phyloP scores from a whole-genome alignment of 352 stramenopile species.

The Globisporangium mamillatum region DNA sequence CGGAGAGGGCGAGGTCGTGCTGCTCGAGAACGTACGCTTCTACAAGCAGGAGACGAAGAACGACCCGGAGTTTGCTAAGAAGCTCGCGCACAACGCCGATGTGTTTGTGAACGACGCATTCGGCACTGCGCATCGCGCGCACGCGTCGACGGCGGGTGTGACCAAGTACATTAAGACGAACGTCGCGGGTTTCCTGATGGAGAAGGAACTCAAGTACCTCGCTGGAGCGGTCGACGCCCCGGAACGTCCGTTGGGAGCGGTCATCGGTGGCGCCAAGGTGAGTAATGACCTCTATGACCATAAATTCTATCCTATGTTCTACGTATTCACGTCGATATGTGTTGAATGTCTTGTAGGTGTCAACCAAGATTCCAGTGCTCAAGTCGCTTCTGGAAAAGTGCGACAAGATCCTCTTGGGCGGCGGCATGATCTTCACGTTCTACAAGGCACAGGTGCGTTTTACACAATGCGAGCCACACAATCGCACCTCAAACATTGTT shows the following conservation, averaged over 20 bases:
- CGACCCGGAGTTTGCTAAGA: constrained; percentile 92
- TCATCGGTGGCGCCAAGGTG: constrained; percentile 97
- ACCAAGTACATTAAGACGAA: constrained; percentile 93
- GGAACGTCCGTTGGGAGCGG: constrained; percentile 91
- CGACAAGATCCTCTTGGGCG: constrained; percentile 95
- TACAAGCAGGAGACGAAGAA: constrained; percentile 98
- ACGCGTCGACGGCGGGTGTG: constrained; percentile 97
- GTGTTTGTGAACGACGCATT: constrained; percentile 99
- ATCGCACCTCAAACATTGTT: background rate
- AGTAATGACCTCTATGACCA: background rate
- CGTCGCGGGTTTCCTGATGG: constrained; percentile 95
- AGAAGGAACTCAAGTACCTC: constrained; percentile 98
- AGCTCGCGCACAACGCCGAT: constrained; percentile 92
- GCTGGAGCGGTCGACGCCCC: constrained; percentile 85
- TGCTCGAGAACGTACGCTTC: constrained; percentile 95
- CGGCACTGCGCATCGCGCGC: constrained; percentile 95
- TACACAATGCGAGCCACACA: no score
- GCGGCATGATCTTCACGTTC: constrained; percentile 98
- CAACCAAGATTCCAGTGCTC: constrained; percentile 95
- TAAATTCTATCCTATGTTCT: background rate
- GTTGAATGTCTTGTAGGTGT: constrained; percentile 30
- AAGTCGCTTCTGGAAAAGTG: constrained; percentile 95
- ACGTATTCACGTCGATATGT: background rate
- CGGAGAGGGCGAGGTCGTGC: constrained; percentile 90
- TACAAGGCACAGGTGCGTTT: constrained; percentile 87